These are phyloP conservation scores for Trametes villosa DNA, from an alignment of 768 basidiomycete species.

Conservation along the genomic window DNA sequence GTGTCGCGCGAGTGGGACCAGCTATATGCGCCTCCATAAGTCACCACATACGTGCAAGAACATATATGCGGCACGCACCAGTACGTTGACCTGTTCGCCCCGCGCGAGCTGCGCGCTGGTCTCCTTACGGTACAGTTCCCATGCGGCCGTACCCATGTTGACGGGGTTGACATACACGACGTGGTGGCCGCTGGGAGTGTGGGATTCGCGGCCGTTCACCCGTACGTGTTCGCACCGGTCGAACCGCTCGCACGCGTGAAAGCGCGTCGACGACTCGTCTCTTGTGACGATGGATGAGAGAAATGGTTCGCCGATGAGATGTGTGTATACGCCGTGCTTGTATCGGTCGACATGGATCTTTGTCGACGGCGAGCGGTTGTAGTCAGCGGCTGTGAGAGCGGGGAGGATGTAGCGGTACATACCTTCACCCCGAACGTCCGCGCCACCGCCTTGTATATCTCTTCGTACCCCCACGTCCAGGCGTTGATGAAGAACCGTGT, in stretches of 20 bases:
- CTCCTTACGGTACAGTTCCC: conserved; percentile 53
- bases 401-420: conserved; percentile 3
- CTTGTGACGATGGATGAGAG: conserved; percentile 62
- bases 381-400: background rate
- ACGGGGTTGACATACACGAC: conserved; percentile 89
- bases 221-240: conserved; percentile 69
- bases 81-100: conserved; percentile 54
- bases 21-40: conserved; percentile 44
- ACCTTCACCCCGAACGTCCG: conserved; percentile 68
- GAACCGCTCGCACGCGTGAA: conserved; percentile 93
- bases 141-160: conserved; percentile 61
- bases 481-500: conserved; percentile 87
- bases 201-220: conserved; percentile 44
- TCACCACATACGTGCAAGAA: background rate
- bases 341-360: conserved; percentile 93
- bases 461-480: conserved; percentile 99
- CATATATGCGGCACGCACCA: conserved; percentile 52
- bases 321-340: conserved; percentile 70
- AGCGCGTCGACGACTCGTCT: conserved; percentile 68
- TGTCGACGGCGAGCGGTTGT: background rate
- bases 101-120: conserved; percentile 48
- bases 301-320: conserved; percentile 58
- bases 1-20: conserved; percentile 85
- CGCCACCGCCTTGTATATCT: conserved; percentile 78
- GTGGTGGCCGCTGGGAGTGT: conserved; percentile 46